Evolutionary conservation across 495 filamentous ascomycete species (phyloP), one percentile per base, ranked within the genome.

Genomic region (Xylaria intraflava): DNA sequence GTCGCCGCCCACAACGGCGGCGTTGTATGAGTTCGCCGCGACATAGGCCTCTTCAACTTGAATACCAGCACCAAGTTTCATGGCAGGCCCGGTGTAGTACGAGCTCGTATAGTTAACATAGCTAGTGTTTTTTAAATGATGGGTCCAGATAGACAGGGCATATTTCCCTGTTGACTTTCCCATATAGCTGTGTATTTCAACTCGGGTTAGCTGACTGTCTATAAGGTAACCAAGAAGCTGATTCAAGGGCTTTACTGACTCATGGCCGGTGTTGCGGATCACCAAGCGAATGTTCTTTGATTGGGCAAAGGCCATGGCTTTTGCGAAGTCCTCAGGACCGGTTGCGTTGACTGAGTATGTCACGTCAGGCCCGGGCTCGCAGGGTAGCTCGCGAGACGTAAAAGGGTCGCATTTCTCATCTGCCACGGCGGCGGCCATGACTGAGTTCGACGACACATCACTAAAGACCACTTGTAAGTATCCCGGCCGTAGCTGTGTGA

Each of bases 91-190:
- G 2, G 53, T 55, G 36, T 76, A 76, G 6, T 29, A 45, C 17
- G 72, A 68, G 36, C 67, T 62, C 14, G 82, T 67, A 14, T 59
- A 48, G 44, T 64, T 56, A 26, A 75, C 53, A 47, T 73, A 72
- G 23, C 75, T 35, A 22, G 73, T 68, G 27, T 70, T 64, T 49
- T 78, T 74, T 11, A 77, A 51, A 14, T 70, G 61, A 64, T 74
- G 81, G 14, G 81, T 83, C 75, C 72, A 79, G 31, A 76, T 58
- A 26, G 65, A 67, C 35, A 79, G 62, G 4, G 65, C 55, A 16
- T 69, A 75, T 9, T 75, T 65, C 44, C 78, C 74, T 3, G 73
- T 72, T 6, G 74, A 75, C 55, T 79, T 71, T 23, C 75, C 80
- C 22, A 62, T 68, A 48, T 78, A 76, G 60, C 82, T 79, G 54